phyloP scores from a whole-genome alignment of 1,284 basidiomycete genomes.

The Bjerkandera adusta region DNA sequence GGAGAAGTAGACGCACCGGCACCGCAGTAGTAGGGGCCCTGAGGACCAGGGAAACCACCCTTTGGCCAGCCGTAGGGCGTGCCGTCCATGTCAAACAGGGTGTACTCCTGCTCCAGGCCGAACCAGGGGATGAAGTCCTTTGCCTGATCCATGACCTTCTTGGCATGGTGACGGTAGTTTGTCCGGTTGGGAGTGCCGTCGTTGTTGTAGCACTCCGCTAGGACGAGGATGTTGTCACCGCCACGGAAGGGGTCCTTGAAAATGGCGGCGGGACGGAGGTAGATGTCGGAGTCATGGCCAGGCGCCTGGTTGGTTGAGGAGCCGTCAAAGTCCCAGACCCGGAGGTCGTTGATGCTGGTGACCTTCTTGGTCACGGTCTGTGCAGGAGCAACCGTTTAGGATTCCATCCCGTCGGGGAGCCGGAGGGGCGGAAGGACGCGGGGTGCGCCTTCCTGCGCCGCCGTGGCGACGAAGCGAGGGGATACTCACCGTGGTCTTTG shows the following conservation, averaged over 20 bases:
- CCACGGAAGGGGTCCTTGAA: slow-evolving; percentile 99
- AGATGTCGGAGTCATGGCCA: slow-evolving; percentile 94
- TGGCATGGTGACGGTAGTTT: slow-evolving; percentile 90
- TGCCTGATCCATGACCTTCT: slow-evolving; percentile 91
- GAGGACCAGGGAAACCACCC: slow-evolving; percentile 98
- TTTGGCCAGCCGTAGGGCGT: slow-evolving; percentile 96
- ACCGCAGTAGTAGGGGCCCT: slow-evolving; percentile 99
- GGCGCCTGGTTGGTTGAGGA: slow-evolving; percentile 97
- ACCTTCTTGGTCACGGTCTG: slow-evolving; percentile 83
- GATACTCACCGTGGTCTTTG: slow-evolving; percentile 81
- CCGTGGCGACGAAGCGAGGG: not conserved
- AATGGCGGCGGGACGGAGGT: slow-evolving; percentile 95
- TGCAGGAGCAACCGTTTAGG: slow-evolving; percentile 9
- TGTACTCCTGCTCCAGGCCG: slow-evolving; percentile 99
- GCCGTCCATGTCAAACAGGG: slow-evolving; percentile 93
- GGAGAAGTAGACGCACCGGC: slow-evolving; percentile 65
- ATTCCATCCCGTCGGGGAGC: slow-evolving; percentile 14
- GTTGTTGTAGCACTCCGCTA: slow-evolving; percentile 98
- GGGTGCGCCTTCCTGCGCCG: not conserved
- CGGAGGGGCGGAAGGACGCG: slow-evolving; percentile 9
- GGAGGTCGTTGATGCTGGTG: slow-evolving; percentile 84
- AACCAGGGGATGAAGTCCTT: slow-evolving; percentile 92
- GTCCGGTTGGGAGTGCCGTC: slow-evolving; percentile 98
- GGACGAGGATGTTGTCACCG: slow-evolving; percentile 96
- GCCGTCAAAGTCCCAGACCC: slow-evolving; percentile 99